Evolutionary conservation across 1,284 basidiomycete genomes (phyloP), one percentile per base, ranked within the genome.

Genomic region (Marasmius sp.): DNA sequence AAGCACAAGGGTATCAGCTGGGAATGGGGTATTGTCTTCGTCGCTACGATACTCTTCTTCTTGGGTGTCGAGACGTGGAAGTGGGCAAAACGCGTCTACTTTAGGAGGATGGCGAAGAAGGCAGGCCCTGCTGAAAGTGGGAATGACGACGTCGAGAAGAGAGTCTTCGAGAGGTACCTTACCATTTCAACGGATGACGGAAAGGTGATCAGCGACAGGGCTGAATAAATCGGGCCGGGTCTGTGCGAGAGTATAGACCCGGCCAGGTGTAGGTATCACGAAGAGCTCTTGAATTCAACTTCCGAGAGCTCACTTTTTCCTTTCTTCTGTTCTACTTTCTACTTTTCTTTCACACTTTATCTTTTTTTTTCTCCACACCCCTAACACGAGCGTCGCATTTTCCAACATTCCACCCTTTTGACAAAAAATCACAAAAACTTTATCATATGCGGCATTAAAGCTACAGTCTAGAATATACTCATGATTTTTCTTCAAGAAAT

Each of bases 1-100:
- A 74, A 79, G 57, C 79, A 81, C 58, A 71, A 67, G 33, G 72
- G 75, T 8, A 81, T 82, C 39, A 68, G 69, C 10, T 81, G 80
- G 79, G 80, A 82, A 65, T 80, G 78, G 77, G 77, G 77, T 37
- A 61, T 80, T 33, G 76, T 78, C 9, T 64, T 77, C 37, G 75
- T 73, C 45, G 75, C 75, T 72, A 71, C 75, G 1, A 18, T 76
- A n/a, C 64, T 74, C 4, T 78, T 78, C 61, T 64, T 78, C 14
- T 61, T 70, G 3, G 75, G 72, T 71, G 73, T 72, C 54, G 77
- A 77, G 63, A 18, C 77, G 9, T 76, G 76, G 77, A 77, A 77
- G 65, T 45, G 43, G 43, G 43, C 43, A 2, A 45, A 45, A 6
- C 14, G 43, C 14, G 18, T 45, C 6, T 45, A 45, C 43, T 45